Percentiles rank a stretch among this genome's conserved stretches.
Evolutionary conservation across 1,284 basidiomycete genomes (phyloP).

Genomic region (Lentinula novae-zelandiae): DNA sequence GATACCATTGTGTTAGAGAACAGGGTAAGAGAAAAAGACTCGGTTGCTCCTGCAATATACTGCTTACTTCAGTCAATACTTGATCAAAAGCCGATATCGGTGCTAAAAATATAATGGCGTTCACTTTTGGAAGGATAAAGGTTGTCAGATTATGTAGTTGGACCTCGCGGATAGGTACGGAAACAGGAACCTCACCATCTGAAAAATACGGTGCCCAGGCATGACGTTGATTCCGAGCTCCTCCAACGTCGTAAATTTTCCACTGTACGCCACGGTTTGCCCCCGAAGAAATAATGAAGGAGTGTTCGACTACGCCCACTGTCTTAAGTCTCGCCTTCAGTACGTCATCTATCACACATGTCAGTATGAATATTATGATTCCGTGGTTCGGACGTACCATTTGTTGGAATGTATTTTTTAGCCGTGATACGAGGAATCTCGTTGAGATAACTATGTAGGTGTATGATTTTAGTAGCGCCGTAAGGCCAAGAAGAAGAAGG

Average conservation of each 20-base stretch:
- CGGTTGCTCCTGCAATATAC: not conserved
- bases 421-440: constrained; percentile 76
- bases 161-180: not conserved
- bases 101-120: constrained; percentile 80
- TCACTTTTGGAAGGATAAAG: constrained; percentile 40
- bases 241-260: constrained; percentile 82
- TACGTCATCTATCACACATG: constrained; percentile 55
- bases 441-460: constrained; percentile 59
- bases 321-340: constrained; percentile 70
- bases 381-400: constrained; percentile 44
- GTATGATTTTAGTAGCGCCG: constrained; percentile 14
- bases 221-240: constrained; percentile 67
- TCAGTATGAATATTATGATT: not conserved
- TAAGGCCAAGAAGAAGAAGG: constrained; percentile 17
- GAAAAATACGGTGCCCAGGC: constrained; percentile 84
- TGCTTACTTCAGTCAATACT: constrained; percentile 65
- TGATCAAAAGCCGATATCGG: constrained; percentile 84
- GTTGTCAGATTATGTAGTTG: not conserved
- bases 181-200: constrained; percentile 48
- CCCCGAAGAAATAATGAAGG: constrained; percentile 60
- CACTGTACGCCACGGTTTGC: constrained; percentile 60
- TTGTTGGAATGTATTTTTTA: constrained; percentile 74
- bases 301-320: constrained; percentile 73
- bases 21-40: not conserved
- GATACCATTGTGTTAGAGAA: not conserved